Evolutionary conservation across 805 yeast species (phyloP).

Genomic region (Hanseniaspora pseudoguilliermondii): DNA sequence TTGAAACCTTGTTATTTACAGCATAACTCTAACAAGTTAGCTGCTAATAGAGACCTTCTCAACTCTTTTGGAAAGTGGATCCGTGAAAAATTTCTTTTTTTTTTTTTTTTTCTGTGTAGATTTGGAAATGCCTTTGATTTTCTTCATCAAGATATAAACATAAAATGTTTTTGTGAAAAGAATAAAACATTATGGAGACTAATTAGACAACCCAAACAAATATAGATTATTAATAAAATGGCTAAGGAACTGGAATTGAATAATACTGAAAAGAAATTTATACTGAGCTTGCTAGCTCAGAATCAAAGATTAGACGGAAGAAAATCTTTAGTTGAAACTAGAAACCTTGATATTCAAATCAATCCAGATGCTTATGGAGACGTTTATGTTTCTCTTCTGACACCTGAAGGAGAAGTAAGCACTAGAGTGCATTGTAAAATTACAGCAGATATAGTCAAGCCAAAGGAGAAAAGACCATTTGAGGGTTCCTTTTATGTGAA

Average conservation of each 20-base stretch:
- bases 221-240: conserved; percentile 29
- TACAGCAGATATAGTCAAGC: conserved; percentile 62
- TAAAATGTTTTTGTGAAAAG: background rate
- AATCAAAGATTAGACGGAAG: conserved; percentile 63
- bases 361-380: conserved; percentile 61
- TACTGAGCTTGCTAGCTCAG: conserved; percentile 49
- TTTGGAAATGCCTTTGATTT: background rate
- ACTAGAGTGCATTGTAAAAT: conserved; percentile 43
- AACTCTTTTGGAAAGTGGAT: no score
- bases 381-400: conserved; percentile 66
- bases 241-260: conserved; percentile 51
- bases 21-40: background rate
- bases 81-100: background rate
- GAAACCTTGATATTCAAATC: conserved; percentile 52
- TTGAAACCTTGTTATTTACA: no score
- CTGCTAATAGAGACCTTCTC: background rate
- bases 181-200: background rate
- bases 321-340: conserved; percentile 40
- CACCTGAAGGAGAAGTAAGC: conserved; percentile 16
- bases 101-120: background rate
- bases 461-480: conserved; percentile 83
- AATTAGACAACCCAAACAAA: background rate
- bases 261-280: conserved; percentile 47
- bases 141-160: background rate
- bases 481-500: conserved; percentile 79